Base-by-base conservation (phyloP, 2,329 filamentous ascomycete species). In the Microcyclospora pomicola region DNA sequence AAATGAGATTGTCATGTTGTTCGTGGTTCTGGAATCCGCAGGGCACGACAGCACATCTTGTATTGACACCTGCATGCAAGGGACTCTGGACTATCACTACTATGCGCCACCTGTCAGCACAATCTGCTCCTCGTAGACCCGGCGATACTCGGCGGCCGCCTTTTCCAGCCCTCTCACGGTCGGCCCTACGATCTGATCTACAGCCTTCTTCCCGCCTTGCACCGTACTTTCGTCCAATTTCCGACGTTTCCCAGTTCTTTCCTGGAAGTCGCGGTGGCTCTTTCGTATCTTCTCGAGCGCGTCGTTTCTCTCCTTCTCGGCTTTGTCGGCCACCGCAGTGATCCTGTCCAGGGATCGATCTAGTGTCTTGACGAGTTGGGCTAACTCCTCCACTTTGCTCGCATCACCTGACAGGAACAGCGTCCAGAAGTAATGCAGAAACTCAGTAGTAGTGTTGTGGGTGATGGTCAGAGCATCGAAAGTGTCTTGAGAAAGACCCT, bases 341-440 rank as follows among this genome's bases (percentile, higher is more conserved):
- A 96, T 88, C 16, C 91, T 76, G 42, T 80, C 74, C 39, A 78
- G 68, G 0, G 85, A 88, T 42, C 80, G 75, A 42, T 75, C 73
- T 11, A 98, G 69, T 9, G 86, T 88, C 56, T 93, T 83, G 6
- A 82, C 77, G 34, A 95, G 71, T 44, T 82, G 85, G 6, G 78
- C 76, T 11, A 95, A 70, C 60, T 98, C 88, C 31, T 71, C 70
- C 0, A 84, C 83, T 27, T 84, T 78, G 3, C 51, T 48, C 42
- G 84, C 79, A 54, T 95, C 84, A 11, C 87, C 88, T 0, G 87
- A 95, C 16, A 93, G 70, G 54, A 93, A 98, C 0, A 87, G 77
- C 27, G 75, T 73, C 88, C 88, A 98, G 65, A 98, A 98, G 59
- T 96, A 92, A 51, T 88, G 83, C n/a, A 98, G 66, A 53, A 96